Base-by-base conservation (phyloP, 768 basidiomycete species). In the Cystofilobasidium macerans region DNA sequence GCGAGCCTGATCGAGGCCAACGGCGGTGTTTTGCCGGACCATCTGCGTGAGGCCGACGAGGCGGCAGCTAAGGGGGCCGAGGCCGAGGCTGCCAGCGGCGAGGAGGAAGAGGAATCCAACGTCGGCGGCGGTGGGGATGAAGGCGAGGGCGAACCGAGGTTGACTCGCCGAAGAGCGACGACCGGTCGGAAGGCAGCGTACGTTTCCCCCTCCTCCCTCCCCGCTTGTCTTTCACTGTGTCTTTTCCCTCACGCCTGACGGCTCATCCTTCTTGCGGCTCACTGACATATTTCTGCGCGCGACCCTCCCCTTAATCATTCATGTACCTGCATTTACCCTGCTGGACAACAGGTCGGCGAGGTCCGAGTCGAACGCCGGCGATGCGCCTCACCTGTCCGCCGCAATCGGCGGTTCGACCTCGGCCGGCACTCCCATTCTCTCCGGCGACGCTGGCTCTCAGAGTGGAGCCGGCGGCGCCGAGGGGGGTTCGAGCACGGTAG, bases 151-250 rank as follows among this genome's bases (percentile, higher is more conserved):
- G 64, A 66, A 30, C 40, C 16, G 53, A 67, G 38, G 69, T 71
- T 47, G 60, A 66, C 20, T 63, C 69, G 53, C 61, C 61, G 45
- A 57, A 68, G 12, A 81, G 81, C 43, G 81, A 81, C 18, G 9
- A 13, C 16, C 42, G 42, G 42, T 38, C 36, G 36, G 43, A 56
- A 61, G 61, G 35, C 51, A 13, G 13, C 38, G 33, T 42, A 22
- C 40, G 38, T 28, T 22, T 22, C 48, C 24, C 51, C 2, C 45
- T 47, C 9, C n/a, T n/a, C 45, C 22, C 45, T 47, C 16, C n/a
- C 61, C 38, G 1, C 61, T 51, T 42, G 16, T 11, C 16, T 14
- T 9, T 42, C 60, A 18, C 42, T 42, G 2, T 42, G 38, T 13
- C 35, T 35, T 5, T 42, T 43, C 22, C 36, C 36, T 38, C 36